Evolutionary conservation across 2,329 filamentous ascomycete genomes (phyloP), one percentile per base, ranked within the genome.

Genomic region (Xylariaceae sp.): DNA sequence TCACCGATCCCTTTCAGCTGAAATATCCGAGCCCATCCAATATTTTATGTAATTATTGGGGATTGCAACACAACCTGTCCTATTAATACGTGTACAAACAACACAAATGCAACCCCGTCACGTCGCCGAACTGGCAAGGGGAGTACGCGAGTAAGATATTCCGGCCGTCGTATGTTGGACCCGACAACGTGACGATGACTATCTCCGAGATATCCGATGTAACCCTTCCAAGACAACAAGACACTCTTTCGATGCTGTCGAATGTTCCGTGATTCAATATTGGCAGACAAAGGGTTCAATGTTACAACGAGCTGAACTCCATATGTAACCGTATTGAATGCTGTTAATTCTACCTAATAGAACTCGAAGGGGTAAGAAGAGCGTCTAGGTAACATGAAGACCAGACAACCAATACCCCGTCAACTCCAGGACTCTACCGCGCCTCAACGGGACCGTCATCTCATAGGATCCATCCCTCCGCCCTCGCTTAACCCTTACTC

Each of bases 321-420:
- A 23, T 13, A 35, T 51, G 23, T 23, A 23, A 23, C 23, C 23
- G 23, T 23, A 23, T 23, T 23, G 3, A 23, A 23, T 23, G 23
- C 23, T 23, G 23, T 23, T 23, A 23, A 23, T 23, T 4, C 3
- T 23, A 23, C 3, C 3, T 23, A 23, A 23, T 4, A 4, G 53
- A 57, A 53, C 44, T 6, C 13, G 10, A 52, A 23, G 39, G 42
- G 48, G 37, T 23, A n/a, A 18, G 35, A 50, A 47, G 18, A n/a
- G 45, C 2, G 52, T 34, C 50, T 56, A 61, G 58, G 61, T 61
- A 59, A 61, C 53, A 57, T 47, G 48, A 51, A 51, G 37, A 48
- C 45, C 17, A 39, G 35, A 37, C 13, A 42, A 18, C 11, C 18
- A 55, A 17, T 17, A 53, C 53, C 56, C 48, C 45, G 53, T 39